phyloP scores from a whole-genome alignment of 192 early-diverging fungal genomes.

The Coemansia sp. region DNA sequence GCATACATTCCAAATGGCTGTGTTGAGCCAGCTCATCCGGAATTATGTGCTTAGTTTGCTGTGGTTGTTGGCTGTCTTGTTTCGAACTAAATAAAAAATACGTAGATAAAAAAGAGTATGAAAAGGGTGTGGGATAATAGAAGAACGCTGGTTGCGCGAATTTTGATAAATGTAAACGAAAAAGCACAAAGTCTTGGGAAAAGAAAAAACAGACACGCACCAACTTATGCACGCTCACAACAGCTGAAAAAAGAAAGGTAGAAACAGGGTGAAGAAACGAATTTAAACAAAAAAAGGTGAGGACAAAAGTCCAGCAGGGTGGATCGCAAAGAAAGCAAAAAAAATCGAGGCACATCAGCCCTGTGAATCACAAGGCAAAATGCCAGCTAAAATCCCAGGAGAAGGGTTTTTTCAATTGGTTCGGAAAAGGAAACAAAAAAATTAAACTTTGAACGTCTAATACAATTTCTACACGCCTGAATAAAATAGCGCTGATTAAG shows the following conservation, averaged over 20 bases:
- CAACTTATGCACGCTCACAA: neutral
- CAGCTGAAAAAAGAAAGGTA: neutral
- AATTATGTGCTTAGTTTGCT: neutral
- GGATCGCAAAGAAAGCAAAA: conserved; percentile 6
- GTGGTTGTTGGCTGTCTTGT: neutral
- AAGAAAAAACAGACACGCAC: neutral
- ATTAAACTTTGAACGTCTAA: neutral
- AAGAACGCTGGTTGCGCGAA: neutral
- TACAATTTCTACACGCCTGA: too few relatives aligned
- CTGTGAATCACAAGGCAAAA: neutral
- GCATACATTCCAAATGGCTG: conserved; percentile 46
- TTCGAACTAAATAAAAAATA: neutral
- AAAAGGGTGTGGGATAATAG: conserved; percentile 8
- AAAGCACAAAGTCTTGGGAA: neutral
- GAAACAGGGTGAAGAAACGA: neutral
- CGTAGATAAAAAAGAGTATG: conserved; percentile 3
- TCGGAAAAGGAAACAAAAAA: too few relatives aligned
- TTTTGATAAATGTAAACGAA: neutral
- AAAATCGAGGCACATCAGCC: neutral
- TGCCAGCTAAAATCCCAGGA: too few relatives aligned
- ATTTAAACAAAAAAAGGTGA: neutral
- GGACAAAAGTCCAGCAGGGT: neutral
- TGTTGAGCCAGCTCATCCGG: conserved; percentile 43
- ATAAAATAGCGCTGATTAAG: too few relatives aligned
- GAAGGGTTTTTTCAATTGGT: neutral